These are phyloP conservation scores for Urtica urens DNA, from an alignment of 306 rosid species.

Conservation along the genomic window DNA sequence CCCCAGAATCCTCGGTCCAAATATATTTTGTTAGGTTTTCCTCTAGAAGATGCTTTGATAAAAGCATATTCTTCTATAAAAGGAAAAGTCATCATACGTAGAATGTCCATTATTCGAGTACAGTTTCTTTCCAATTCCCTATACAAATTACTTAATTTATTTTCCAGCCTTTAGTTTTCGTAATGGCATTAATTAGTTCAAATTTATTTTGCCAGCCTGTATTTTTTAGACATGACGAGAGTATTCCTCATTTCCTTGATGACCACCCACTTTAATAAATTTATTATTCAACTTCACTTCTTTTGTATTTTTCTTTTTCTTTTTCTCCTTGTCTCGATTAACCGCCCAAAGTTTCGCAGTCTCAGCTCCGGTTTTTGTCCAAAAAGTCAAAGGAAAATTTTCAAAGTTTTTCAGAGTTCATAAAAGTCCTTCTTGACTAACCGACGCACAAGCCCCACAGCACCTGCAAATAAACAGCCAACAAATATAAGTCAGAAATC, in stretches of 20 bases:
- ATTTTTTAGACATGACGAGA: background rate
- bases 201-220: background rate
- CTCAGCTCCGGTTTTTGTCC: background rate
- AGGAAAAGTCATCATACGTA: too few species aligned
- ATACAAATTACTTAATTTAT: background rate
- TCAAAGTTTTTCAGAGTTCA: background rate
- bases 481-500: too few species aligned
- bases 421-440: background rate
- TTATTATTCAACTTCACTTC: background rate
- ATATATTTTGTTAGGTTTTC: too few species aligned
- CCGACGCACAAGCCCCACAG: background rate
- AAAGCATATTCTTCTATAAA: too few species aligned
- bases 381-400: background rate
- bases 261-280: too few species aligned
- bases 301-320: background rate
- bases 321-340: background rate
- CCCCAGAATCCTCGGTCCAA: too few species aligned
- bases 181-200: background rate
- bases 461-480: slow-evolving; percentile 12
- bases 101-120: too few species aligned
- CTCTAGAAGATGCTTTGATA: too few species aligned
- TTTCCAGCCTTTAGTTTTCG: background rate
- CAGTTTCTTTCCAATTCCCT: background rate
- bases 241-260: background rate
- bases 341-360: background rate